Percentiles rank a stretch among this genome's conserved stretches.
Evolutionary conservation across 1,284 basidiomycete species (phyloP).

Genomic region (Pseudozyma flocculosa): DNA sequence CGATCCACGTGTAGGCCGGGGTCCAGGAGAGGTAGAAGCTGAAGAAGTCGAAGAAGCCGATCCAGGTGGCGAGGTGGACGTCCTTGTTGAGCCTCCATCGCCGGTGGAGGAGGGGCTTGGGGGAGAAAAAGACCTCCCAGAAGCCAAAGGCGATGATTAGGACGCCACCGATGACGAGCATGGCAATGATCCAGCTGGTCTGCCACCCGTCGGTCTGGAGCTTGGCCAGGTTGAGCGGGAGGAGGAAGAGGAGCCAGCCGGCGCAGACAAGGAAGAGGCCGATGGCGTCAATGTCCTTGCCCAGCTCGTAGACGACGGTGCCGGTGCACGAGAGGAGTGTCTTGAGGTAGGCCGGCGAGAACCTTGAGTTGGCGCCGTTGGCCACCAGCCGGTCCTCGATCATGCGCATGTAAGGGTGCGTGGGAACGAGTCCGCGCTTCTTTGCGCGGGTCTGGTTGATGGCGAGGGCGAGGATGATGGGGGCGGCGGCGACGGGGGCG

Average conservation of each 20-base stretch:
- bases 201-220: slow-evolving; percentile 36
- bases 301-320: slow-evolving; percentile 12
- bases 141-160: slow-evolving; percentile 37
- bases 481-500: slow-evolving; percentile 45
- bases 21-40: slow-evolving; percentile 50
- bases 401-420: slow-evolving; percentile 44
- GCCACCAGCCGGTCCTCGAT: not conserved
- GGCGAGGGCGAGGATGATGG: slow-evolving; percentile 45
- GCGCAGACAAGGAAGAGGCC: slow-evolving; percentile 51
- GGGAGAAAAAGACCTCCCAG: slow-evolving; percentile 41
- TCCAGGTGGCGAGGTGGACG: slow-evolving; percentile 45
- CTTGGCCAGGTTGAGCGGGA: slow-evolving; percentile 44
- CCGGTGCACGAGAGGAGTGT: slow-evolving; percentile 4
- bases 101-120: slow-evolving; percentile 47
- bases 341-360: not conserved
- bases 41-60: slow-evolving; percentile 56
- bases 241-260: slow-evolving; percentile 51
- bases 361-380: not conserved
- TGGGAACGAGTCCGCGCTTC: slow-evolving; percentile 35
- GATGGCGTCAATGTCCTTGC: slow-evolving; percentile 43
- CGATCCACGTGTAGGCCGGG: slow-evolving; percentile 37
- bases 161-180: slow-evolving; percentile 48
- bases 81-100: slow-evolving; percentile 53
- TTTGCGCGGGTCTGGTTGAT: slow-evolving; percentile 45
- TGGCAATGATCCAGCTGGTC: slow-evolving; percentile 50